phyloP scores from a whole-genome alignment of 768 basidiomycete species.

The Lenzites betulinus region DNA sequence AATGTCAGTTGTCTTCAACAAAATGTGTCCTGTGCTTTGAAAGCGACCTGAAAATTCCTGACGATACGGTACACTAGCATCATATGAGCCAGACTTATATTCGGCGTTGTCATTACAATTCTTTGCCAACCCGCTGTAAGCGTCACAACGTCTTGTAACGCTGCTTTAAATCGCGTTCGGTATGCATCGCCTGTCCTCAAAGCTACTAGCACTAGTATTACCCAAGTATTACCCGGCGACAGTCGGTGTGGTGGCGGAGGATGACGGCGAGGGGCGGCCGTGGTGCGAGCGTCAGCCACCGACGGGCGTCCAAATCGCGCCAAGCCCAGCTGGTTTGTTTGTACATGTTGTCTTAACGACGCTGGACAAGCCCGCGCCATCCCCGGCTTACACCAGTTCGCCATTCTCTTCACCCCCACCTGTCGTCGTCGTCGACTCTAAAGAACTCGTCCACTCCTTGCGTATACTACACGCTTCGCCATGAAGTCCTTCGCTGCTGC shows the following conservation, averaged over 20 bases:
- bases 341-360: constrained; percentile 25
- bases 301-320: not conserved
- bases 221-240: too few species aligned
- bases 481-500: constrained; percentile 56
- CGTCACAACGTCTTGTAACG: too few species aligned
- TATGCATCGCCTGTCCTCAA: too few species aligned
- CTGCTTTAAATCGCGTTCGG: too few species aligned
- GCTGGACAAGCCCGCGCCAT: constrained; percentile 11
- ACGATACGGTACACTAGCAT: too few species aligned
- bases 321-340: constrained; percentile 19
- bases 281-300: constrained; percentile 5
- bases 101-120: too few species aligned
- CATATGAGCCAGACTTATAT: too few species aligned
- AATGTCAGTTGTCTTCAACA: too few species aligned
- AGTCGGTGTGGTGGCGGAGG: not conserved
- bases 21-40: too few species aligned
- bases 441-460: constrained; percentile 43
- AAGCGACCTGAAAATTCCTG: too few species aligned
- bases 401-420: constrained; percentile 19
- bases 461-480: constrained; percentile 33
- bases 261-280: constrained; percentile 1
- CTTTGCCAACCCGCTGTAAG: too few species aligned
- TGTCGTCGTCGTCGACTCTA: constrained; percentile 38
- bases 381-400: constrained; percentile 12
- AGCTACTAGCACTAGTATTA: too few species aligned